Conservation (phyloP, 441 rosid genomes). For the Euphorbia neoarborescens region DNA sequence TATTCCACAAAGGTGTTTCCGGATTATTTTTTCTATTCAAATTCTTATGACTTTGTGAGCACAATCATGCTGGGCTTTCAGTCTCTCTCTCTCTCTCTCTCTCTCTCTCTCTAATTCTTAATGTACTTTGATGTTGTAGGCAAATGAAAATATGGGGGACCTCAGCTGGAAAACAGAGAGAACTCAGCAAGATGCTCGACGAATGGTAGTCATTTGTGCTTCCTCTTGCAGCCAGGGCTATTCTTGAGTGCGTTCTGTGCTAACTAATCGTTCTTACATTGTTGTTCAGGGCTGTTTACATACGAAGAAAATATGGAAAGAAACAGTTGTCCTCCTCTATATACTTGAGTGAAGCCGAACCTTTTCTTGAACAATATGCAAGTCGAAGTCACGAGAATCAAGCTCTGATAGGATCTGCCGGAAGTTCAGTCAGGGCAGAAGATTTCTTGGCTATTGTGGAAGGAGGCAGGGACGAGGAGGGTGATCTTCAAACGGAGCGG, state of each 20-base stretch:
- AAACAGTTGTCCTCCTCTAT: slow-evolving; percentile 60
- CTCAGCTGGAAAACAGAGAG: slow-evolving; percentile 70
- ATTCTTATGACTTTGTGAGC: not conserved
- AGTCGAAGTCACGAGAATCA: slow-evolving; percentile 64
- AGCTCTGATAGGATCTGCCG: slow-evolving; percentile 82
- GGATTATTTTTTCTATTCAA: not conserved
- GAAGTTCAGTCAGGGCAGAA: slow-evolving; percentile 61
- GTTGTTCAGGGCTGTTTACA: slow-evolving; percentile 59
- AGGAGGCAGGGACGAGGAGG: slow-evolving; percentile 77
- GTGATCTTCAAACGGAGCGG: slow-evolving; percentile 59
- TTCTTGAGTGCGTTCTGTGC: slow-evolving; percentile 3
- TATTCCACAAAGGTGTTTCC: not conserved
- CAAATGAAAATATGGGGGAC: slow-evolving; percentile 91
- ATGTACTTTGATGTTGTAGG: slow-evolving; percentile 34
- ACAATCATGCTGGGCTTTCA: not conserved
- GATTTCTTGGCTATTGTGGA: slow-evolving; percentile 81
- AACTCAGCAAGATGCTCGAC: slow-evolving; percentile 87
- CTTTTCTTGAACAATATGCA: slow-evolving; percentile 82
- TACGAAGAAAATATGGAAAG: slow-evolving; percentile 61
- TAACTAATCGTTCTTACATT: slow-evolving; percentile 9
- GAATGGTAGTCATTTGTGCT: slow-evolving; percentile 60
- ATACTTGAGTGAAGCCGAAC: slow-evolving; percentile 90
- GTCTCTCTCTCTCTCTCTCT: too few species aligned
- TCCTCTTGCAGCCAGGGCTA: not conserved
- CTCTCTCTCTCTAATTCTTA: too few species aligned